Base-by-base conservation (phyloP, 2,329 filamentous ascomycete species). In the Diaporthe helianthi region DNA sequence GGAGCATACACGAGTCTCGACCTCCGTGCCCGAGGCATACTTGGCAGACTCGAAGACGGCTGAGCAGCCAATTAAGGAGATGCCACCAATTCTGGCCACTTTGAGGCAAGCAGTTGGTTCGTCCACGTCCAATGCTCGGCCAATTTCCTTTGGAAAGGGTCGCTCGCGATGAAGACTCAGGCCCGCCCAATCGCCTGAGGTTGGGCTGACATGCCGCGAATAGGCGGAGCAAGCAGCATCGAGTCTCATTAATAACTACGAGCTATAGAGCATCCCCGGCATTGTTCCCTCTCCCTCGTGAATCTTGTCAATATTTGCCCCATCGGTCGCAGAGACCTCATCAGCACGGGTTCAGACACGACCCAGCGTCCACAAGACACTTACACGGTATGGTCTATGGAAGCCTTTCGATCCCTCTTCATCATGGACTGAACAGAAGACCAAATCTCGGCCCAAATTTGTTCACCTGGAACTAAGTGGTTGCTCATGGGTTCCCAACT, bases 181-280 rank as follows among this genome's bases (percentile, higher is more conserved):
- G 41, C 41, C 64, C 29, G 36, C 52, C 52, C 31, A 58, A 41
- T 58, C 41, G 33, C 12, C 36, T 54, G 49, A 52, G 49, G 22
- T 65, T 44, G 36, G 36, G 36, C n/a, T n/a, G 51, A 55, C 38
- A 66, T 53, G 51, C 64, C 64, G 53, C 64, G 12, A 24, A 33
- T 66, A 44, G 41, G 29, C 38, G 51, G 63, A 66, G 51, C 29
- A 51, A 22, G 22, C 31, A 33, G 36, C 24, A 24, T 65, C n/a
- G 38, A n/a, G n/a, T n/a, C 17, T 24, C 38, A n/a, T 66, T 66
- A 12, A 55, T 55, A 55, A 24, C 38, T 55, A 55, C 31, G 51
- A 36, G 51, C n/a, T 55, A 36, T 54, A 51, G 2, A 31, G 31
- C 24, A 31, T 7, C 17, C 12, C 26, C 9, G 24, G 15, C 0